Evolutionary conservation across 2,329 filamentous ascomycete species (phyloP).

Genomic region (Intubia oerlemansii): DNA sequence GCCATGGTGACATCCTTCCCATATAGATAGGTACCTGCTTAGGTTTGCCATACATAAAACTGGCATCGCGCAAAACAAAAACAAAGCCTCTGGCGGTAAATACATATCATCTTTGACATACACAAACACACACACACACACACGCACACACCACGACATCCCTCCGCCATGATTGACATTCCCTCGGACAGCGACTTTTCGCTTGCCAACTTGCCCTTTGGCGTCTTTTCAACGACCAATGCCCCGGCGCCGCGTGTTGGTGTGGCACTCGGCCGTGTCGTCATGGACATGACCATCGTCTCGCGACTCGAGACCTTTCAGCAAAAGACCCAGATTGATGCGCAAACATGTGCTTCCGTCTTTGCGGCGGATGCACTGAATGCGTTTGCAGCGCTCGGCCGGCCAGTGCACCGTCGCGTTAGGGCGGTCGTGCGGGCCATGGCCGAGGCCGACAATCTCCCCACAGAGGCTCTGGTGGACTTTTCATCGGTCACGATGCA

Average conservation of each 20-base stretch:
- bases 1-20: too few relatives aligned
- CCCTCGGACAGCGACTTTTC: conserved; percentile 3
- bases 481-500: background rate
- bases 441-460: background rate
- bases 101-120: too few relatives aligned
- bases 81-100: too few relatives aligned
- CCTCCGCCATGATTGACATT: too few relatives aligned
- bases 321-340: background rate
- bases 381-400: conserved; percentile 2
- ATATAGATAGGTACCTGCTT: too few relatives aligned
- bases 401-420: background rate
- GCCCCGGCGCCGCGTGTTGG: background rate
- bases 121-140: too few relatives aligned
- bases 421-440: background rate
- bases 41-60: too few relatives aligned
- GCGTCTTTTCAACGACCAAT: conserved; percentile 1
- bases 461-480: background rate
- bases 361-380: conserved; percentile 1
- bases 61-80: too few relatives aligned
- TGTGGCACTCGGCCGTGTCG: conserved; percentile 1
- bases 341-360: background rate
- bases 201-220: conserved; percentile 4
- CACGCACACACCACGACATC: too few relatives aligned
- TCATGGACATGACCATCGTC: background rate
- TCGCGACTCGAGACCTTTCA: background rate